These are phyloP conservation scores for Trichoderma sp. DNA, from an alignment of 2,329 filamentous ascomycete species.

Conservation along the genomic window DNA sequence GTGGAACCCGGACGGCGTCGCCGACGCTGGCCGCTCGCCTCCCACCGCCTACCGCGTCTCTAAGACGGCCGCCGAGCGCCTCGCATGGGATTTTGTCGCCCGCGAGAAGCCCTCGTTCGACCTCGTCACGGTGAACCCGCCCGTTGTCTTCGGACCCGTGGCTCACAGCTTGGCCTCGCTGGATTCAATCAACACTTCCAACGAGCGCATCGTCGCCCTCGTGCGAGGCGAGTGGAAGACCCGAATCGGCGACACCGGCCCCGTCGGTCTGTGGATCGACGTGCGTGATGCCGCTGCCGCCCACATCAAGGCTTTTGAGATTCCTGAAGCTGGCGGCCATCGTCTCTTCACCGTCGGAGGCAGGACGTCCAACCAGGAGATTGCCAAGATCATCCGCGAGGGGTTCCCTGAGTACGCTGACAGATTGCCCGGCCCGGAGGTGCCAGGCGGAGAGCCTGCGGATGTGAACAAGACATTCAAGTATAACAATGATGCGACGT, in stretches of 20 bases:
- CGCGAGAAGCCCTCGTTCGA: slow-evolving; percentile 45
- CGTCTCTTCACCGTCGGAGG: slow-evolving; percentile 50
- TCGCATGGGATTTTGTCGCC: slow-evolving; percentile 52
- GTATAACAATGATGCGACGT: slow-evolving; percentile 57
- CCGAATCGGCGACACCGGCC: slow-evolving; percentile 40
- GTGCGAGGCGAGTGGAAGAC: slow-evolving; percentile 50
- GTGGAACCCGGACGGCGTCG: slow-evolving; percentile 53
- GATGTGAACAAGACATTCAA: slow-evolving; percentile 44
- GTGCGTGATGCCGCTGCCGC: slow-evolving; percentile 54
- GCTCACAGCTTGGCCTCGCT: slow-evolving; percentile 46
- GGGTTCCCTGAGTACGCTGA: slow-evolving; percentile 51
- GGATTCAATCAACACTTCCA: slow-evolving; percentile 51
- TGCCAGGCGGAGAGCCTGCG: slow-evolving; percentile 42
- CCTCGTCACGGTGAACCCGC: slow-evolving; percentile 53
- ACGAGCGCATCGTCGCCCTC: slow-evolving; percentile 48
- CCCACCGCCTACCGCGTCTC: slow-evolving; percentile 51
- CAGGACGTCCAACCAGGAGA: slow-evolving; percentile 44
- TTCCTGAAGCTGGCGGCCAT: slow-evolving; percentile 45
- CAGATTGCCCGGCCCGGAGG: slow-evolving; percentile 44
- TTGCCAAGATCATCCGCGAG: slow-evolving; percentile 43
- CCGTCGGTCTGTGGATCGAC: slow-evolving; percentile 50
- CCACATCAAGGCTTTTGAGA: slow-evolving; percentile 52
- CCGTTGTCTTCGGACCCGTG: slow-evolving; percentile 53
- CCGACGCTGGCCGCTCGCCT: slow-evolving; percentile 39
- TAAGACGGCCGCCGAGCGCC: slow-evolving; percentile 53